Percentiles rank a stretch among this genome's conserved stretches.
phyloP scores from a whole-genome alignment of 2,329 filamentous ascomycete species.

The Dothistroma septosporum region DNA sequence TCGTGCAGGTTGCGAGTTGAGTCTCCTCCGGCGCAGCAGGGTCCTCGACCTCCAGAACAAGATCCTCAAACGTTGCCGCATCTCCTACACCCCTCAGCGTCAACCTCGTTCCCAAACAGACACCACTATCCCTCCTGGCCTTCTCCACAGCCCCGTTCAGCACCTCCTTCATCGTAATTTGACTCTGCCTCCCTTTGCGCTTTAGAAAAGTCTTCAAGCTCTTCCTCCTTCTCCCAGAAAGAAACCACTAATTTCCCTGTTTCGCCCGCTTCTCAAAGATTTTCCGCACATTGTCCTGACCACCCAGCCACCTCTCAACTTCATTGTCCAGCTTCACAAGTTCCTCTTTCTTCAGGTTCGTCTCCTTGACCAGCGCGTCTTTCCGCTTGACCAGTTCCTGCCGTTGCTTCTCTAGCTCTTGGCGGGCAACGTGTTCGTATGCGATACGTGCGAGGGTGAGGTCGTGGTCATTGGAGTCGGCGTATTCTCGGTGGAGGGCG shows the following conservation, averaged over 20 bases:
- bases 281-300: slow-evolving; percentile 26
- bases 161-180: neutral
- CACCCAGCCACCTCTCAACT: slow-evolving; percentile 56
- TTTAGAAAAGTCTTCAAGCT: neutral
- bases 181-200: neutral
- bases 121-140: neutral
- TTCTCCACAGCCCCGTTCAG: neutral
- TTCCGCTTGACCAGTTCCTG: slow-evolving; percentile 61
- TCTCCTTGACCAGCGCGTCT: slow-evolving; percentile 65
- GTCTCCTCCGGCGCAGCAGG: no score
- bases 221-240: neutral
- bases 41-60: neutral
- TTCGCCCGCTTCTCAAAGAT: slow-evolving; percentile 30
- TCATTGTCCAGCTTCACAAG: slow-evolving; percentile 86
- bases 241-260: slow-evolving; percentile 11
- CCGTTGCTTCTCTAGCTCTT: slow-evolving; percentile 78
- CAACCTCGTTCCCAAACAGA: neutral
- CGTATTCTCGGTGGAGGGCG: slow-evolving; percentile 50
- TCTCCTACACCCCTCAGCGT: neutral
- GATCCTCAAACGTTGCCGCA: neutral
- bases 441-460: slow-evolving; percentile 88
- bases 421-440: slow-evolving; percentile 79
- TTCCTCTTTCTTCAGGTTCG: slow-evolving; percentile 91
- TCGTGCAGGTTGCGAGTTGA: no score
- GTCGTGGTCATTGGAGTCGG: slow-evolving; percentile 65